Evolutionary conservation across 805 yeast species (phyloP).

Genomic region (Spathaspora gorwiae): DNA sequence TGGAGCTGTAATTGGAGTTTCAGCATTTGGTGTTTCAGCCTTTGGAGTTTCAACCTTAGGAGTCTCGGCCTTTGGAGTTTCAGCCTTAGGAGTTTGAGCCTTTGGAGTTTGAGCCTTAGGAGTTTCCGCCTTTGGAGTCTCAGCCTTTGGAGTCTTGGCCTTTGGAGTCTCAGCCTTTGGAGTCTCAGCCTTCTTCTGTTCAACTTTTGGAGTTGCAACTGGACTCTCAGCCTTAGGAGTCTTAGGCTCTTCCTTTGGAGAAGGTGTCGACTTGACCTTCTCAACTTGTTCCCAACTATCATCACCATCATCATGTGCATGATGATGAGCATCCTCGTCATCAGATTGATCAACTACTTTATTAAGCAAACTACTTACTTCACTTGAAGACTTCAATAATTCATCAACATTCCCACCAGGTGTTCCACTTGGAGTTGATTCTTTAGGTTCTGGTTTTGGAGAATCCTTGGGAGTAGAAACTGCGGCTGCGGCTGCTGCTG

Average conservation of each 20-base stretch:
- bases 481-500: slow-evolving; percentile 8
- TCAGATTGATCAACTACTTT: slow-evolving; percentile 39
- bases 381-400: slow-evolving; percentile 30
- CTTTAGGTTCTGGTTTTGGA: slow-evolving; percentile 8
- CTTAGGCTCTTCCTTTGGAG: slow-evolving; percentile 10
- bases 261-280: slow-evolving; percentile 11
- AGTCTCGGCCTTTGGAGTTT: neutral
- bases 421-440: slow-evolving; percentile 7
- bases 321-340: slow-evolving; percentile 27
- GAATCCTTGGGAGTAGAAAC: slow-evolving; percentile 5
- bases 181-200: slow-evolving; percentile 2
- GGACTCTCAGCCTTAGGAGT: slow-evolving; percentile 13
- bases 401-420: slow-evolving; percentile 30
- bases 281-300: slow-evolving; percentile 41
- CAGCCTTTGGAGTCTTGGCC: slow-evolving; percentile 16
- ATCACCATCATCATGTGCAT: slow-evolving; percentile 22
- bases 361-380: slow-evolving; percentile 30
- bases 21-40: slow-evolving; percentile 13
- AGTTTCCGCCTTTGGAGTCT: slow-evolving; percentile 7
- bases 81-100: neutral
- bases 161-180: slow-evolving; percentile 6
- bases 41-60: slow-evolving; percentile 4
- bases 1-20: slow-evolving; percentile 7
- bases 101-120: neutral
- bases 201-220: slow-evolving; percentile 8